phyloP scores from a whole-genome alignment of 306 rosid species.

The Cucumis hystrix region DNA sequence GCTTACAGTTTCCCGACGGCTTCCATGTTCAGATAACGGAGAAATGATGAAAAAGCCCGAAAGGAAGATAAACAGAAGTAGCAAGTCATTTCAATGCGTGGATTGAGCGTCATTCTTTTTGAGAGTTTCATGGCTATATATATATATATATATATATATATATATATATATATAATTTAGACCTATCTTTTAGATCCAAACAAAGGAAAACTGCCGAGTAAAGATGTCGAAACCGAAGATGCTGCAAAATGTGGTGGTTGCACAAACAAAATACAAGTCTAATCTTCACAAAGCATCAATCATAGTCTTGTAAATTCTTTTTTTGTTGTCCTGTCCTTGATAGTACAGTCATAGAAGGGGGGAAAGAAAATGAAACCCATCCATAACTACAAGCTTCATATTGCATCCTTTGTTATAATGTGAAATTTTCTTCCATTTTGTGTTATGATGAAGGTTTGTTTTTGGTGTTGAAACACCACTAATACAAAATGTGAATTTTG shows the following conservation, averaged over 20 bases:
- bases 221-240: neutral
- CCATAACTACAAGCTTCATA: neutral
- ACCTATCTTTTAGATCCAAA: neutral
- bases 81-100: neutral
- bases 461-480: neutral
- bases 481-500: neutral
- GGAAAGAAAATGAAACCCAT: neutral
- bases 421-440: neutral
- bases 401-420: neutral
- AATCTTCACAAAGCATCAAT: neutral
- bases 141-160: neutral
- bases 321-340: neutral
- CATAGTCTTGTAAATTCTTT: neutral
- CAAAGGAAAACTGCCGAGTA: neutral
- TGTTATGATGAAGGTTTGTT: neutral
- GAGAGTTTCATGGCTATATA: neutral
- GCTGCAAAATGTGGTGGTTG: neutral
- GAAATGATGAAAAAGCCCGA: conserved; percentile 5
- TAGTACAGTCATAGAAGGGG: conserved; percentile 5
- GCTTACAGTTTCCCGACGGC: conserved; percentile 75
- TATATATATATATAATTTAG: too few relatives aligned
- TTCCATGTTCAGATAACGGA: conserved; percentile 41
- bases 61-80: neutral
- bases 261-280: neutral
- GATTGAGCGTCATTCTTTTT: neutral